phyloP scores from a whole-genome alignment of 2,329 filamentous ascomycete species.

The Aspergillus phoenicis region DNA sequence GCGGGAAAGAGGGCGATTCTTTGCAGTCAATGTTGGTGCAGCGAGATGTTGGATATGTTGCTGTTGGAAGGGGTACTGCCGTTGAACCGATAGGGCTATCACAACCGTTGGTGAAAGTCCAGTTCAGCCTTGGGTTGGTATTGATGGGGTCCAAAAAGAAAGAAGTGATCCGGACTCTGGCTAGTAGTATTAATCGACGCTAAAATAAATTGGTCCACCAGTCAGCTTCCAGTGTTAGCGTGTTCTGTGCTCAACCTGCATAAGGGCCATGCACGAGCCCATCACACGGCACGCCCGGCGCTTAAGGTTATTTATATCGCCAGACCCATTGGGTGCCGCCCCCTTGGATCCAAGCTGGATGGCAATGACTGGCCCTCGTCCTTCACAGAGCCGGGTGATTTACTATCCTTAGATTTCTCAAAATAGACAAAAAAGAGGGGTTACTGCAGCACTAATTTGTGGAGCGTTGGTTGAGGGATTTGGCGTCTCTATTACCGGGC shows the following conservation, averaged over 20 bases:
- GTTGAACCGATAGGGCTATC: background rate
- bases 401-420: slow-evolving; percentile 13
- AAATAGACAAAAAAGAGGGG: slow-evolving; percentile 6
- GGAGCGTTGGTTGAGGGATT: background rate
- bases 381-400: background rate
- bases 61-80: background rate
- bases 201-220: background rate
- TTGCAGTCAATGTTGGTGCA: background rate
- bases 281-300: slow-evolving; percentile 13
- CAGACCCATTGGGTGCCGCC: slow-evolving; percentile 17
- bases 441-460: slow-evolving; percentile 3
- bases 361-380: slow-evolving; percentile 5
- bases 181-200: background rate
- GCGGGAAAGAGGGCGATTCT: too few relatives aligned
- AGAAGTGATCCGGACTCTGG: background rate
- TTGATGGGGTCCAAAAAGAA: background rate
- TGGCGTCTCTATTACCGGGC: background rate
- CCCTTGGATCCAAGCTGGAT: background rate
- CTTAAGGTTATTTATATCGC: slow-evolving; percentile 19
- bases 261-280: slow-evolving; percentile 4
- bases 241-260: background rate
- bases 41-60: background rate
- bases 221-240: background rate
- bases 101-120: background rate
- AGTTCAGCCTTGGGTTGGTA: background rate